phyloP scores from a whole-genome alignment of 805 yeast genomes.

The Yarrowia osloensis region DNA sequence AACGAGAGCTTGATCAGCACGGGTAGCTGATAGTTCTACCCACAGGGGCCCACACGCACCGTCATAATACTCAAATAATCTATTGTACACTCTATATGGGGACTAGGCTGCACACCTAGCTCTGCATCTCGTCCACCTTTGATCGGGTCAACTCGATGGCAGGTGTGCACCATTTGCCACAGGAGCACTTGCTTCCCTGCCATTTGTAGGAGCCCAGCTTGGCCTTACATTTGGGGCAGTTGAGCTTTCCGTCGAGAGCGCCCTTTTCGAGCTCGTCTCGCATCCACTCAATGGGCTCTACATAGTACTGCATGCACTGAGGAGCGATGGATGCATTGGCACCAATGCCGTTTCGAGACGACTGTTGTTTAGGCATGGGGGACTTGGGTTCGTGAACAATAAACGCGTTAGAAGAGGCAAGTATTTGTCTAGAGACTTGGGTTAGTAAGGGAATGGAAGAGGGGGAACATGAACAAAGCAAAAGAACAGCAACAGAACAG shows the following conservation, averaged over 20 bases:
- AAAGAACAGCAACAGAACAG: neutral
- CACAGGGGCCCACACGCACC: too few relatives aligned
- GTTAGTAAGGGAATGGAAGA: neutral
- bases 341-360: conserved; percentile 34
- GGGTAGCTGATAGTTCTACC: too few relatives aligned
- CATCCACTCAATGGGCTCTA: conserved; percentile 95
- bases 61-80: neutral
- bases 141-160: conserved; percentile 79
- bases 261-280: conserved; percentile 69
- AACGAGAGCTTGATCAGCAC: too few relatives aligned
- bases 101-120: neutral
- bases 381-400: conserved; percentile 66
- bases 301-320: conserved; percentile 77
- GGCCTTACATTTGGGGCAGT: conserved; percentile 78
- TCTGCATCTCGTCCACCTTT: conserved; percentile 69
- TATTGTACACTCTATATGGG: conserved; percentile 10
- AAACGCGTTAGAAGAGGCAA: conserved; percentile 65
- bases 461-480: neutral
- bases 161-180: conserved; percentile 95
- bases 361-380: conserved; percentile 31
- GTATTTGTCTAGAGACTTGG: conserved; percentile 37
- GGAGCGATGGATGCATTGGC: conserved; percentile 36
- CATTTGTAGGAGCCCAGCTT: conserved; percentile 92
- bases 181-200: conserved; percentile 92
- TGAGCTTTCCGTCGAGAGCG: conserved; percentile 81